Evolutionary conservation across 352 stramenopile genomes (phyloP), one percentile per base, ranked within the genome.

Genomic region (Pythium pectinolyticum): DNA sequence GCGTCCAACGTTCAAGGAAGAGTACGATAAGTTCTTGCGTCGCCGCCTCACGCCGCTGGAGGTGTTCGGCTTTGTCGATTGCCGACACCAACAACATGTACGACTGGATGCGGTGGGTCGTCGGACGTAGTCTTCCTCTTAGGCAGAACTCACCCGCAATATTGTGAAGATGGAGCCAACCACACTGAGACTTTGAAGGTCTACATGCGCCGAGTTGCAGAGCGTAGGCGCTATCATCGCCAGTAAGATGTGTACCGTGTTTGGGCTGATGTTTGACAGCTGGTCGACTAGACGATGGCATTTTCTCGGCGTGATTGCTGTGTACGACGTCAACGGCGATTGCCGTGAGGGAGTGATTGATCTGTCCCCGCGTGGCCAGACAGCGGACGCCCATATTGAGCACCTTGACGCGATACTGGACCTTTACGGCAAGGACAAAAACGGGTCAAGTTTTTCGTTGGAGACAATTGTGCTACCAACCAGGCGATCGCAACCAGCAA

Each of bases 241-340:
- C 37, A 9, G n/a, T n/a, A n/a, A n/a, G n/a, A n/a, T n/a, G n/a
- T n/a, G n/a, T n/a, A n/a, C n/a, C n/a, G 6, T 4, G 8, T 70
- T 70, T 31, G 57, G 43, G 12, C 35, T 70, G 6, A 63, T 66
- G 43, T 66, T 66, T 20, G 52, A 60, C n/a, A 54, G 61, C 20
- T 63, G 61, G 48, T 48, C 41, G 10, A 11, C 41, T 10, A 19
- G 41, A n/a, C 20, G 10, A 8, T 48, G 10, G 10, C 46, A 52
- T 24, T 52, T 52, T 34, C 10, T 52, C 20, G 14, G 11, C 41
- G 41, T 48, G 41, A 48, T 48, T 11, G 46, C 46, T 14, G 24
- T 52, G n/a, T 52, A 32, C 20, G 27, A 10, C 24, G 10, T 30
- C 8, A 7, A 34, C 11, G 6, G 17, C 19, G 46, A 9, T 5